Base-by-base conservation (phyloP, 805 yeast genomes). In the Saccharomycopsis microspora region DNA sequence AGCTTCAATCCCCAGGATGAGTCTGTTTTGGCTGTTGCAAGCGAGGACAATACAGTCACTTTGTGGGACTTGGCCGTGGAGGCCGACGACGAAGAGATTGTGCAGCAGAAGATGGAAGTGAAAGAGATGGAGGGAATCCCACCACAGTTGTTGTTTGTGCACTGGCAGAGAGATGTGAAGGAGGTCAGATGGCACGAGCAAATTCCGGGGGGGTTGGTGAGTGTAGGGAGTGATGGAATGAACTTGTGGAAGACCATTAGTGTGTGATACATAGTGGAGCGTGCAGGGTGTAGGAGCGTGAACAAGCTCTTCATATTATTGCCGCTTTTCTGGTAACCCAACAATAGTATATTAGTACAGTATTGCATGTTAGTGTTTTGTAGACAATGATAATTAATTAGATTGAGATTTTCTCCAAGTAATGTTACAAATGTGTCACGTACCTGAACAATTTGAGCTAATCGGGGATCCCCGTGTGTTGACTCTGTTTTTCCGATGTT, bases 11-110 rank as follows among this genome's bases (percentile, higher is more conserved):
- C 97, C 44, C 70, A 82, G 55, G 98, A 93, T 63, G 98, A 93
- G 66, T 86, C 96, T 0, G 87, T 89, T 53, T 76, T 93, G 47
- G 97, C 97, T 1, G 97, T 90, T 11, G 88, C 94, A 3, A 85
- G 95, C 1, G 97, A 89, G 62, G 98, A 93, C 65, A 88, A 88
- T 64, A 93, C 97, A 4, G 97, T 93, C 5, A 88, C 97, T 1
- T 69, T 93, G 55, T 93, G 98, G 98, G 98, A 93, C 69, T 73
- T 93, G 63, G 90, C 97, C 8, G 98, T 93, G 10, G 98, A 93
- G 68, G 97, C 97, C 3, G 98, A 89, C 64, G 97, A 93, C 61
- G 97, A 90, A 61, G 98, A 90, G 66, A 84, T 90, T 55, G 79
- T 85, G 49, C 84, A 82, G 60, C 97, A 90, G 67, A 76, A 78